phyloP scores from a whole-genome alignment of 2,329 filamentous ascomycete species.

The Sclerotinia minor region DNA sequence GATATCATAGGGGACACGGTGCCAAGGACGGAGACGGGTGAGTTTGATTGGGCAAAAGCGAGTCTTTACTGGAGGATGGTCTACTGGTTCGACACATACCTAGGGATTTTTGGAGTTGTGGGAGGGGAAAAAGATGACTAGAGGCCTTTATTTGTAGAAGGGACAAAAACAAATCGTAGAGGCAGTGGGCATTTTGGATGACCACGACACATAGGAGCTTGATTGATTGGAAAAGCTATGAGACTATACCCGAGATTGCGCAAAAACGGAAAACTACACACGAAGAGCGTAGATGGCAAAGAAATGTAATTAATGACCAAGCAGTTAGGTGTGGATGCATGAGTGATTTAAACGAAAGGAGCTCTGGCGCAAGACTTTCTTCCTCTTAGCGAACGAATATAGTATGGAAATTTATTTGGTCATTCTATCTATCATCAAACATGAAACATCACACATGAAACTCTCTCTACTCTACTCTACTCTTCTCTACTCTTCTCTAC shows the following conservation, averaged over 20 bases:
- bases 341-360: slow-evolving; percentile 5
- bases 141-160: too few relatives aligned
- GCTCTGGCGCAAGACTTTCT: slow-evolving; percentile 17
- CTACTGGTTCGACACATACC: slow-evolving; percentile 61
- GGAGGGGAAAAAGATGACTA: slow-evolving; percentile 41
- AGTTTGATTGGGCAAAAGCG: slow-evolving; percentile 72
- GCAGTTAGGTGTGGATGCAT: neutral
- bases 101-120: slow-evolving; percentile 60
- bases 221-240: slow-evolving; percentile 4
- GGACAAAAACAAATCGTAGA: neutral
- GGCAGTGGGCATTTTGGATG: neutral
- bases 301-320: slow-evolving; percentile 17
- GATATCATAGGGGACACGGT: slow-evolving; percentile 74
- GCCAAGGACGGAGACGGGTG: slow-evolving; percentile 69
- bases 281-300: neutral
- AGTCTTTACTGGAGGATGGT: slow-evolving; percentile 69
- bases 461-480: neutral
- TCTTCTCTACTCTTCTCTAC: neutral
- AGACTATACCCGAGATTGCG: slow-evolving; percentile 27
- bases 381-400: neutral
- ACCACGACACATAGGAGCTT: neutral
- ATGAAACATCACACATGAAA: slow-evolving; percentile 18
- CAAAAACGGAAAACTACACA: neutral
- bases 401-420: slow-evolving; percentile 18
- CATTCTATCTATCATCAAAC: slow-evolving; percentile 18